Evolutionary conservation across 306 rosid species (phyloP).

Genomic region (Ormosia emarginata): DNA sequence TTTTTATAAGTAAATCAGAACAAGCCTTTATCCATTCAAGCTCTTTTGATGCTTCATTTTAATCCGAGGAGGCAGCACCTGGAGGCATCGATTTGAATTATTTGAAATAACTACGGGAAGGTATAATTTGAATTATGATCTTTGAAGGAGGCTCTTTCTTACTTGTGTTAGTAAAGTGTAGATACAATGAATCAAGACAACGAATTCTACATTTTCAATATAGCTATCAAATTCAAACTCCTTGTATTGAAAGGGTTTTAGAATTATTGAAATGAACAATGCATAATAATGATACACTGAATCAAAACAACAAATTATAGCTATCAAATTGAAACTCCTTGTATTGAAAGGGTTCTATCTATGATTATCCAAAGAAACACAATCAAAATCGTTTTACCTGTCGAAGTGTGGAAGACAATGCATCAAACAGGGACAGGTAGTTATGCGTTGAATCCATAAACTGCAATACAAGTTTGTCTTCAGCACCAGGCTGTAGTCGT

Average conservation of each 20-base stretch:
- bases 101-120: no score
- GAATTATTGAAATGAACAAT: neutral
- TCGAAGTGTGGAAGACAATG: constrained; percentile 62
- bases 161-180: no score
- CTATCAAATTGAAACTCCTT: neutral
- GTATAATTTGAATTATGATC: neutral
- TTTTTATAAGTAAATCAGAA: neutral
- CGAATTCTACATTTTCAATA: neutral
- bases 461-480: constrained; percentile 48
- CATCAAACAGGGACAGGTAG: constrained; percentile 51
- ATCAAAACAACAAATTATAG: neutral
- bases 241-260: neutral
- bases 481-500: constrained; percentile 6
- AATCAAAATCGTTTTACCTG: constrained; percentile 39
- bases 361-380: neutral
- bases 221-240: neutral
- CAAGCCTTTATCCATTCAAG: neutral
- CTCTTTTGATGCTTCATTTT: neutral
- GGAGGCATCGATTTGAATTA: no score
- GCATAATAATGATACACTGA: neutral
- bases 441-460: constrained; percentile 67
- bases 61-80: no score
- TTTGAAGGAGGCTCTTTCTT: neutral
- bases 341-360: neutral
- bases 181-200: neutral